Conservation (phyloP, 352 stramenopile species). For the Phytophthora hibernalis region DNA sequence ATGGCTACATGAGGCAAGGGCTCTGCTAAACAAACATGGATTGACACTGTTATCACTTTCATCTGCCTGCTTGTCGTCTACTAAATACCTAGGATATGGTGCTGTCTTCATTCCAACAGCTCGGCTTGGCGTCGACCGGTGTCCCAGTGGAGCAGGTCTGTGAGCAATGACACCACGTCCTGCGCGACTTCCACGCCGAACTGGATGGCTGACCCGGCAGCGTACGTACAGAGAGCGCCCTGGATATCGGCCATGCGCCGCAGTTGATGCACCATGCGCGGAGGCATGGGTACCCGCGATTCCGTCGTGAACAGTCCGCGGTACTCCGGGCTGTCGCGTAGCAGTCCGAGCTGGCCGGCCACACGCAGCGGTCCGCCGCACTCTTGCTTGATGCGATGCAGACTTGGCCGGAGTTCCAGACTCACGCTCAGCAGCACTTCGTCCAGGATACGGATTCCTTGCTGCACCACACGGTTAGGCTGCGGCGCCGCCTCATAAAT, state of each 20-base stretch:
- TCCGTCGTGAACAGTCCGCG: constrained; percentile 66
- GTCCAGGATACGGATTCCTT: constrained; percentile 84
- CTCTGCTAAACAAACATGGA: constrained; percentile 12
- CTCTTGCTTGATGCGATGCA: constrained; percentile 59
- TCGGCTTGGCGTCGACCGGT: constrained; percentile 58
- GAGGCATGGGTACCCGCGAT: constrained; percentile 52
- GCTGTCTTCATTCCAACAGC: constrained; percentile 42
- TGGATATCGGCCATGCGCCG: constrained; percentile 84
- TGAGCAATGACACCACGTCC: constrained; percentile 77
- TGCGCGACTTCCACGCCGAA: constrained; percentile 83
- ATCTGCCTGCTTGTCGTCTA: too few species aligned
- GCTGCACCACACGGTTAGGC: constrained; percentile 79
- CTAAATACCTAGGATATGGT: constrained; percentile 35
- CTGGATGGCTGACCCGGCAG: constrained; percentile 67
- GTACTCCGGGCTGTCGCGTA: constrained; percentile 76
- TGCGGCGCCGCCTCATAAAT: constrained; percentile 75
- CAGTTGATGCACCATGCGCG: constrained; percentile 64
- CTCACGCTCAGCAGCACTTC: constrained; percentile 82
- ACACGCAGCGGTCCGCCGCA: constrained; percentile 46
- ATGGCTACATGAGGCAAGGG: constrained; percentile 2
- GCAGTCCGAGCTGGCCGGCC: constrained; percentile 71
- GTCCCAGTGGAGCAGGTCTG: constrained; percentile 77
- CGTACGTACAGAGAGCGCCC: constrained; percentile 72
- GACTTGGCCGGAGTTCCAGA: constrained; percentile 65
- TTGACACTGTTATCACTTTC: constrained; percentile 15